Percentiles rank a stretch among this genome's conserved stretches.
Evolutionary conservation across 305 asterid species (phyloP).

Genomic region (Plantago rigida): DNA sequence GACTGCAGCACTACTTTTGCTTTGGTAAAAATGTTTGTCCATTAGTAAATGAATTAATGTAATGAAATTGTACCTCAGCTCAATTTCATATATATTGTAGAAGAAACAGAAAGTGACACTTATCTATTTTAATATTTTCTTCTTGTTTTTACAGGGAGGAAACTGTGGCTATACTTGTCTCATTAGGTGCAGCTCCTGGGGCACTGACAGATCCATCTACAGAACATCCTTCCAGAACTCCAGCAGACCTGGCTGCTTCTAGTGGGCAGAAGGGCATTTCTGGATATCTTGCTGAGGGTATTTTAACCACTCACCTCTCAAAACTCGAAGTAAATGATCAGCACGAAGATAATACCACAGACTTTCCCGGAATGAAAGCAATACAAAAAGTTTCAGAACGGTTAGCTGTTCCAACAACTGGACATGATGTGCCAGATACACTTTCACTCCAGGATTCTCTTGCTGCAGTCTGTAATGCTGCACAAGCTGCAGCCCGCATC

Average conservation of each 20-base stretch:
- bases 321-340: constrained; percentile 50
- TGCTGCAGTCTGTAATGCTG: constrained; percentile 87
- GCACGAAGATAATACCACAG: constrained; percentile 35
- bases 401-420: constrained; percentile 54
- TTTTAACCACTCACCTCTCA: constrained; percentile 58
- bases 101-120: background rate
- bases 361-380: constrained; percentile 35
- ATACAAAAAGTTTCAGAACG: constrained; percentile 58
- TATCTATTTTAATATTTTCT: constrained; percentile 19
- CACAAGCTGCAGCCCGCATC: constrained; percentile 89
- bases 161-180: constrained; percentile 68
- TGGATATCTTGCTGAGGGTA: constrained; percentile 79
- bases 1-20: constrained; percentile 10
- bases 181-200: constrained; percentile 80
- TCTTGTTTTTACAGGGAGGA: constrained; percentile 57
- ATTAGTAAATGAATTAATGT: background rate
- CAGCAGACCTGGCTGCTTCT: constrained; percentile 85
- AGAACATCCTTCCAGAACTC: constrained; percentile 62
- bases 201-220: constrained; percentile 65
- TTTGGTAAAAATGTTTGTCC: constrained; percentile 10
- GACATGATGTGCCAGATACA: constrained; percentile 48
- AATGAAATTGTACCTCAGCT: constrained; percentile 3
- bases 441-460: constrained; percentile 78
- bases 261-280: constrained; percentile 92
- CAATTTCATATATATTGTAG: constrained; percentile 11